Conservation (phyloP, 768 basidiomycete genomes). For the Coprinellus aureogranulatus region DNA sequence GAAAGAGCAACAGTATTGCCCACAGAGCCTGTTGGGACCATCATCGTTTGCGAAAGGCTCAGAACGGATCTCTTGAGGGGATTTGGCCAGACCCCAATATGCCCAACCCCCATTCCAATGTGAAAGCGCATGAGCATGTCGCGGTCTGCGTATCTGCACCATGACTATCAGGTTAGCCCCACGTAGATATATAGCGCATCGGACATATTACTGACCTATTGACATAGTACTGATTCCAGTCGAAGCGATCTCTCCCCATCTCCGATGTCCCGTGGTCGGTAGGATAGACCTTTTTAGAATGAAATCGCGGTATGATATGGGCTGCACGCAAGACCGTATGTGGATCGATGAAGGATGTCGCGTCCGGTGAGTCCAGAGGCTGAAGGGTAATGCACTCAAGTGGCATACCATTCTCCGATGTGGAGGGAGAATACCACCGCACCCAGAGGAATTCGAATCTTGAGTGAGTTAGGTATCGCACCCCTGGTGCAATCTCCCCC, state of each 20-base stretch:
- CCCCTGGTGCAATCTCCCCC: slow-evolving; percentile 1
- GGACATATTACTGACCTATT: no score
- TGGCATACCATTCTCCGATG: not conserved
- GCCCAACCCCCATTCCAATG: not conserved
- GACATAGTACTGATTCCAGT: not conserved
- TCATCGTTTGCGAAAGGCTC: no score
- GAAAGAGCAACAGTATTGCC: no score
- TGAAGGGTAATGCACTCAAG: not conserved
- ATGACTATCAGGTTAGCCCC: not conserved
- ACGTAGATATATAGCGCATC: not conserved
- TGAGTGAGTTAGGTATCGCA: not conserved
- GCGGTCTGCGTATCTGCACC: not conserved
- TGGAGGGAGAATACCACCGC: not conserved
- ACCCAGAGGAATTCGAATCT: not conserved
- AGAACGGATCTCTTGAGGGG: no score
- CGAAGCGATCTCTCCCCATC: not conserved
- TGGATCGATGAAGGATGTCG: not conserved
- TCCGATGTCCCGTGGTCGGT: not conserved
- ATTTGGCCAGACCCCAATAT: not conserved
- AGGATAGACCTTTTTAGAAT: not conserved
- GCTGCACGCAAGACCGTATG: not conserved
- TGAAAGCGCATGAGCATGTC: not conserved
- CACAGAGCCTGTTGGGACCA: no score
- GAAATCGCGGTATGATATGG: not conserved
- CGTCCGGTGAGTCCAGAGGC: not conserved